phyloP scores from a whole-genome alignment of 257 asterid genomes.

The Solanum peruvianum region DNA sequence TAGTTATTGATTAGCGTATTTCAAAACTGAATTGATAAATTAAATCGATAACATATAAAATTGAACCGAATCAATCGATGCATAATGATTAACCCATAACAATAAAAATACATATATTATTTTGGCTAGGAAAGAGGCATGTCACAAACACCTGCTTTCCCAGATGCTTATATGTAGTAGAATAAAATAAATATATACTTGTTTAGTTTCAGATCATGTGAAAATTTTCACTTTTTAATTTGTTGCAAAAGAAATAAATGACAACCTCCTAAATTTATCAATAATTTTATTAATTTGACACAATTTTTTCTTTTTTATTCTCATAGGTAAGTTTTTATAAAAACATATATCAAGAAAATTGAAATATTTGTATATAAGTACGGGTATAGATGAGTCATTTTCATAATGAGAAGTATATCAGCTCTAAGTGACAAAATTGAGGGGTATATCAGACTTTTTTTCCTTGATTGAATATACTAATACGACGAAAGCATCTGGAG shows the following conservation, averaged over 20 bases:
- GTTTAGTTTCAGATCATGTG: neutral
- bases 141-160: neutral
- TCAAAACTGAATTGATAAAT: no score
- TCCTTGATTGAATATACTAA: neutral
- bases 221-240: neutral
- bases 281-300: neutral
- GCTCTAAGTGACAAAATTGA: no score
- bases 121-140: neutral
- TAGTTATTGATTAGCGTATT: no score
- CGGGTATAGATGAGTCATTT: no score
- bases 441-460: rapidly evolving
- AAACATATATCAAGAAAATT: neutral
- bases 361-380: neutral
- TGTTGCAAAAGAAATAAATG: neutral
- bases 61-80: no score
- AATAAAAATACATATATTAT: neutral
- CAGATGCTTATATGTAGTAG: neutral
- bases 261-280: neutral
- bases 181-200: neutral
- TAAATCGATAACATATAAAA: no score
- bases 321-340: neutral
- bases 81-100: no score
- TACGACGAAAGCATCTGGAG: neutral
- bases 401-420: no score
- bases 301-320: neutral